Conservation (phyloP, 768 basidiomycete genomes). For the Wakefieldia striispora region DNA sequence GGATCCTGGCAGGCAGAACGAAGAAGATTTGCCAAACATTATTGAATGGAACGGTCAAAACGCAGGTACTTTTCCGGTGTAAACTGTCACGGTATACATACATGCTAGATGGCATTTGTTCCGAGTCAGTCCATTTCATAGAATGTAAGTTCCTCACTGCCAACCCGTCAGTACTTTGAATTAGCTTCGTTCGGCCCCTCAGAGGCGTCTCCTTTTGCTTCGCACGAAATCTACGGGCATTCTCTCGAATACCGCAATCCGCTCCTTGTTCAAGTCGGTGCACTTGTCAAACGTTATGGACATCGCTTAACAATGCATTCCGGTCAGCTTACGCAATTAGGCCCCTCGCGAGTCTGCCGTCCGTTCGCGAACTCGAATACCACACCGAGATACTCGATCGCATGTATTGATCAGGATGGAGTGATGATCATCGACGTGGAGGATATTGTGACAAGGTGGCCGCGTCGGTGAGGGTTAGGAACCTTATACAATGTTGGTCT, state of each 20-base stretch:
- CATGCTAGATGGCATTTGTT: background rate
- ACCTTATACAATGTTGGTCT: constrained; percentile 61
- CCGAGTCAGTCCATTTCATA: constrained; percentile 83
- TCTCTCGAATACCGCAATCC: constrained; percentile 68
- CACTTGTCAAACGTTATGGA: constrained; percentile 63
- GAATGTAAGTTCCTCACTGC: constrained; percentile 40
- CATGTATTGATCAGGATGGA: constrained; percentile 77
- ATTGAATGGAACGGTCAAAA: constrained; percentile 93
- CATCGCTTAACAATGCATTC: constrained; percentile 87
- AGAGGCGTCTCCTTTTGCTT: constrained; percentile 92
- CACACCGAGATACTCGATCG: constrained; percentile 85
- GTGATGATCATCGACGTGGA: constrained; percentile 86
- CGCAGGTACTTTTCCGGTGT: constrained; percentile 33
- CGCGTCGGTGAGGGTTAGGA: constrained; percentile 70
- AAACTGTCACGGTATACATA: background rate
- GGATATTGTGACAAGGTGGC: constrained; percentile 77
- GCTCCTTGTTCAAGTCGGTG: constrained; percentile 55
- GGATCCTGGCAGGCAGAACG: constrained; percentile 74
- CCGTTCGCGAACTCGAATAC: constrained; percentile 72
- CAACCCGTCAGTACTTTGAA: background rate
- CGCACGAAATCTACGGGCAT: constrained; percentile 79
- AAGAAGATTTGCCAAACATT: constrained; percentile 64
- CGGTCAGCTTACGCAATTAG: constrained; percentile 83
- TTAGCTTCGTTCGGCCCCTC: constrained; percentile 56
- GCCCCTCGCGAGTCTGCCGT: constrained; percentile 77